These are phyloP conservation scores for Bertia moriformis DNA, from an alignment of 2,329 filamentous ascomycete species.

Conservation along the genomic window DNA sequence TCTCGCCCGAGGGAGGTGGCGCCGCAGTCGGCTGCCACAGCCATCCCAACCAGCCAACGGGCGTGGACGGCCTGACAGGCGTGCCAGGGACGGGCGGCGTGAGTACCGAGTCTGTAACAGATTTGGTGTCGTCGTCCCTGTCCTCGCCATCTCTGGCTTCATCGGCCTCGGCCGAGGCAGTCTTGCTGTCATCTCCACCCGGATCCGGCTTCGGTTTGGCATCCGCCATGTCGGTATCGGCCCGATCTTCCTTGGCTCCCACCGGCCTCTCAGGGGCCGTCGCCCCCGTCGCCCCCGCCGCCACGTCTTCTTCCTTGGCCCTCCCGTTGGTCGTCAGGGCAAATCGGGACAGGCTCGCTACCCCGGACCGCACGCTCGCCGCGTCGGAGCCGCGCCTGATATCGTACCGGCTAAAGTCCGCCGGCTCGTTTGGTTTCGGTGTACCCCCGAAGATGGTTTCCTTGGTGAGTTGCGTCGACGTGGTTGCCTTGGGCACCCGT, in stretches of 20 bases:
- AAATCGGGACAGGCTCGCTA: too few species aligned
- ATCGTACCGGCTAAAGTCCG: slow-evolving; percentile 32
- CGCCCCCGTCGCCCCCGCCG: too few species aligned
- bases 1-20: slow-evolving; percentile 7
- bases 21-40: slow-evolving; percentile 11
- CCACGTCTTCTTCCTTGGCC: too few species aligned
- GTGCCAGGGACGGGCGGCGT: slow-evolving; percentile 4
- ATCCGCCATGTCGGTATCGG: too few species aligned
- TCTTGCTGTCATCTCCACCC: too few species aligned
- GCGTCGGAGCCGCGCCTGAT: not conserved
- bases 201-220: too few species aligned
- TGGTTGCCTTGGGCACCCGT: slow-evolving; percentile 34
- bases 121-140: slow-evolving; percentile 1
- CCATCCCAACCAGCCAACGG: slow-evolving; percentile 42
- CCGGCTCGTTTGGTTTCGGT: slow-evolving; percentile 24
- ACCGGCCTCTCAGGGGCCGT: too few species aligned
- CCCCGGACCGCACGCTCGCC: not conserved
- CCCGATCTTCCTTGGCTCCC: too few species aligned
- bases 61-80: slow-evolving; percentile 12
- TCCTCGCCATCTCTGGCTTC: not conserved
- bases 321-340: too few species aligned
- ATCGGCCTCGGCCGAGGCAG: not conserved
- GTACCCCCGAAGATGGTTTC: slow-evolving; percentile 47
- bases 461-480: slow-evolving; percentile 43
- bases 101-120: slow-evolving; percentile 5